Conservation (phyloP, 345 rosid genomes). For the Erodium maritimum region DNA sequence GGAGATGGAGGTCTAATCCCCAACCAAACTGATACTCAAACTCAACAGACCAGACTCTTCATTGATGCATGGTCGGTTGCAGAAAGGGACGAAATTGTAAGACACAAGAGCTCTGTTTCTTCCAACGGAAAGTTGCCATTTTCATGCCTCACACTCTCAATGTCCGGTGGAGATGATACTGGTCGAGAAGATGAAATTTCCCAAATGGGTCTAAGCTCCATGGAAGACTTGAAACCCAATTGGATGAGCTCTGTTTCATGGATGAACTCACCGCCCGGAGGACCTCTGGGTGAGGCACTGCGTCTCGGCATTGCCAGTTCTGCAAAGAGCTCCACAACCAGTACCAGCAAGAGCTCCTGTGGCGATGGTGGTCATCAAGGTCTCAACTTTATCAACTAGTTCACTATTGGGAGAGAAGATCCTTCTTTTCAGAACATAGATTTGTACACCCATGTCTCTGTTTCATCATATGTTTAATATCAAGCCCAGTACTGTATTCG, state of each 20-base stretch:
- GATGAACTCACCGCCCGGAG: constrained; percentile 37
- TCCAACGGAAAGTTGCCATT: constrained; percentile 18
- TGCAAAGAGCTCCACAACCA: constrained; percentile 15
- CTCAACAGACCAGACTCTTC: constrained; percentile 54
- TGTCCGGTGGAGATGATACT: constrained; percentile 33
- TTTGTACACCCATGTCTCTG: no score
- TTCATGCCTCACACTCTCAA: constrained; percentile 51
- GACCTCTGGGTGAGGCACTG: constrained; percentile 49
- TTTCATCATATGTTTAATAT: no score
- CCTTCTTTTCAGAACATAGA: no score
- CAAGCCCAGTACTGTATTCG: background rate
- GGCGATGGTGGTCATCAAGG: constrained; percentile 9
- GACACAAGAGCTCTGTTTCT: constrained; percentile 17
- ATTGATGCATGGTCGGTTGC: constrained; percentile 39
- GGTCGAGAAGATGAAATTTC: constrained; percentile 21
- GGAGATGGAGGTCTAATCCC: no score
- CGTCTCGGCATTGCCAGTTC: constrained; percentile 27
- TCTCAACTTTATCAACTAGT: constrained; percentile 8
- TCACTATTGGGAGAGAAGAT: background rate
- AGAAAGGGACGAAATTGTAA: constrained; percentile 14
- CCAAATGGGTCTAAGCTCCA: constrained; percentile 15
- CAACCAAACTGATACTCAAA: no score
- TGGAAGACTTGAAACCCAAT: constrained; percentile 17
- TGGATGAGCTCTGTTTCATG: constrained; percentile 32
- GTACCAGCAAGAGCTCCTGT: constrained; percentile 13